Evolutionary conservation across 441 rosid genomes (phyloP).

Genomic region (Erodium moschatum): DNA sequence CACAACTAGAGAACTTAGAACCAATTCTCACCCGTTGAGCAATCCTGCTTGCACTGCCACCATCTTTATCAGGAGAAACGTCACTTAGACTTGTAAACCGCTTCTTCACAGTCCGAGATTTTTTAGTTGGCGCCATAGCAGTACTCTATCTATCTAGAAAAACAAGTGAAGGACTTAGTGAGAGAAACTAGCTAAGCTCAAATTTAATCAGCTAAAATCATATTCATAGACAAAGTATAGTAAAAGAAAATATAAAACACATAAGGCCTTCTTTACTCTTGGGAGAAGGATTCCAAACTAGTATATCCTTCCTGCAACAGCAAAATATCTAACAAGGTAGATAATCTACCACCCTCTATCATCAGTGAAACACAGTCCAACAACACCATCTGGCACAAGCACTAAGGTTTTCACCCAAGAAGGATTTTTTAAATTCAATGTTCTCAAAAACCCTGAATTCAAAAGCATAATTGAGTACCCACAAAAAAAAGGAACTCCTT

Average conservation of each 20-base stretch:
- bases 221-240: neutral
- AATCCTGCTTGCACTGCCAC: conserved; percentile 39
- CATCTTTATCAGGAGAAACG: conserved; percentile 52
- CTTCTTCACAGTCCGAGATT: conserved; percentile 61
- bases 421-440: neutral
- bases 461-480: too few relatives aligned
- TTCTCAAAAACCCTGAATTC: too few relatives aligned
- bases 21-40: conserved; percentile 48
- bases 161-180: conserved; percentile 2
- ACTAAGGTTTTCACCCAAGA: neutral
- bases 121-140: conserved; percentile 70
- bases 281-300: neutral
- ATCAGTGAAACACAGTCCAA: neutral
- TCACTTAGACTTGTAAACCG: conserved; percentile 45
- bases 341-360: neutral
- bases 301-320: neutral
- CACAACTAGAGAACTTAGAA: neutral
- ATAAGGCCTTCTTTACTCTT: neutral
- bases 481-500: too few relatives aligned
- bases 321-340: neutral
- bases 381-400: too few relatives aligned
- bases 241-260: neutral
- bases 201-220: conserved; percentile 3
- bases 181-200: neutral
- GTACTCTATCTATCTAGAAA: conserved; percentile 25